Percentiles rank a stretch among this genome's conserved stretches.
phyloP scores from a whole-genome alignment of 805 yeast genomes.

The Teunomyces gatunensis region DNA sequence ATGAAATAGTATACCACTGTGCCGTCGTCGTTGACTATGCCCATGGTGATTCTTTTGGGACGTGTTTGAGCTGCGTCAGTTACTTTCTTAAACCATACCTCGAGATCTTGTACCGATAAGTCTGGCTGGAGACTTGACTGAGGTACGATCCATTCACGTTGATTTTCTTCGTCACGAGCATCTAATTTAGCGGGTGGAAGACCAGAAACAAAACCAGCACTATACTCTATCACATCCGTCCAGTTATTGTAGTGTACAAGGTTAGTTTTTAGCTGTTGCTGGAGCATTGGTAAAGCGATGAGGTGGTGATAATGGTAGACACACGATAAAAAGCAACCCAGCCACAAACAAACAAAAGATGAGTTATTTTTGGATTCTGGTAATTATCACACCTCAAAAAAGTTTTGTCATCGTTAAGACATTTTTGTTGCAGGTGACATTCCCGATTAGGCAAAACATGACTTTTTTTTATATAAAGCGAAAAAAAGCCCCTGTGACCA shows the following conservation, averaged over 20 bases:
- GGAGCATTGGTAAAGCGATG: slow-evolving; percentile 1
- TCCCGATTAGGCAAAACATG: too few relatives aligned
- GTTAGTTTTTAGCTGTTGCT: slow-evolving; percentile 39
- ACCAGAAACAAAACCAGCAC: slow-evolving; percentile 24
- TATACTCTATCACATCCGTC: slow-evolving; percentile 32
- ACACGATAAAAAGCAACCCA: not conserved
- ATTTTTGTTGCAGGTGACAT: too few relatives aligned
- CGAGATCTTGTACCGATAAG: slow-evolving; percentile 38
- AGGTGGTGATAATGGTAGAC: not conserved
- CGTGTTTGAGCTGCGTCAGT: slow-evolving; percentile 16
- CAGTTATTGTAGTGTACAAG: slow-evolving; percentile 46
- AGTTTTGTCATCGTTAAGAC: too few relatives aligned
- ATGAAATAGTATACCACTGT: slow-evolving; percentile 69
- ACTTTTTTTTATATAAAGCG: too few relatives aligned
- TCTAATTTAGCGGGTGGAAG: slow-evolving; percentile 27
- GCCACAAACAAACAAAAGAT: too few relatives aligned
- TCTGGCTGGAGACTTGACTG: slow-evolving; percentile 16
- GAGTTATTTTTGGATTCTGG: too few relatives aligned
- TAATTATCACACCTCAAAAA: too few relatives aligned
- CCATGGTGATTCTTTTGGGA: slow-evolving; percentile 50
- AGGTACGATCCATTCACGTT: slow-evolving; percentile 45
- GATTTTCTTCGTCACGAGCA: slow-evolving; percentile 16
- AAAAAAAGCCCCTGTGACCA: not conserved
- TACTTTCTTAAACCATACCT: slow-evolving; percentile 36
- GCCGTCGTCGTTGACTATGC: slow-evolving; percentile 61